phyloP scores from a whole-genome alignment of 352 stramenopile genomes.

The Elongisporangium prolatum region DNA sequence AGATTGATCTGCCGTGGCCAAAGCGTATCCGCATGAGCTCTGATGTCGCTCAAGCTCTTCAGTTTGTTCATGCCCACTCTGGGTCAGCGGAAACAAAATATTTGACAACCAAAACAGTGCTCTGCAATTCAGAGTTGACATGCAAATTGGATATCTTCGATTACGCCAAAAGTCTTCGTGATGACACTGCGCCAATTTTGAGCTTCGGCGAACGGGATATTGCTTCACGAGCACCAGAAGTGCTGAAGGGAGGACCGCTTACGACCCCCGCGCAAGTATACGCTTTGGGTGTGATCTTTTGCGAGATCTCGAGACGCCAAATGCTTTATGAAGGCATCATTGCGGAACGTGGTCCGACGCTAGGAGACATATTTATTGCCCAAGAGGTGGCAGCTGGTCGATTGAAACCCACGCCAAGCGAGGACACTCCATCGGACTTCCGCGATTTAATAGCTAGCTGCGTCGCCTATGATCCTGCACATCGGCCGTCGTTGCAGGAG shows the following conservation, averaged over 20 bases:
- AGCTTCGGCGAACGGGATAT: slow-evolving; percentile 61
- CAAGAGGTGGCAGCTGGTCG: slow-evolving; percentile 38
- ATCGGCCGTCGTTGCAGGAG: slow-evolving; percentile 37
- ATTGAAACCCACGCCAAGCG: slow-evolving; percentile 31
- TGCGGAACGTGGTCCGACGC: slow-evolving; percentile 36
- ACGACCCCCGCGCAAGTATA: slow-evolving; percentile 61
- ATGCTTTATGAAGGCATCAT: slow-evolving; percentile 42
- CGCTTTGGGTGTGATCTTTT: slow-evolving; percentile 68
- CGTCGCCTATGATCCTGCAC: slow-evolving; percentile 38
- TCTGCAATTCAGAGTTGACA: slow-evolving; percentile 46
- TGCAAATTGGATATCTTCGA: slow-evolving; percentile 81
- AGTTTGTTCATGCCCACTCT: background rate
- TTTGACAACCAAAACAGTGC: slow-evolving; percentile 51
- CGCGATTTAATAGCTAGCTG: slow-evolving; percentile 36
- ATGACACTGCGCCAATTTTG: slow-evolving; percentile 29
- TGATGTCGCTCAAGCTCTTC: slow-evolving; percentile 24
- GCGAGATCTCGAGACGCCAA: slow-evolving; percentile 47
- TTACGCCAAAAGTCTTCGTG: slow-evolving; percentile 44
- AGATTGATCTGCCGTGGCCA: slow-evolving; percentile 50
- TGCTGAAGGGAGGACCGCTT: slow-evolving; percentile 41
- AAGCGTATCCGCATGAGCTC: slow-evolving; percentile 42
- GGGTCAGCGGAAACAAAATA: slow-evolving; percentile 3
- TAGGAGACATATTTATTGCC: slow-evolving; percentile 63
- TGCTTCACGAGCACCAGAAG: slow-evolving; percentile 41
- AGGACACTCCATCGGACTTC: slow-evolving; percentile 40